These are phyloP conservation scores for Neopestalotiopsis rosae DNA, from an alignment of 2,329 filamentous ascomycete species.

Conservation along the genomic window DNA sequence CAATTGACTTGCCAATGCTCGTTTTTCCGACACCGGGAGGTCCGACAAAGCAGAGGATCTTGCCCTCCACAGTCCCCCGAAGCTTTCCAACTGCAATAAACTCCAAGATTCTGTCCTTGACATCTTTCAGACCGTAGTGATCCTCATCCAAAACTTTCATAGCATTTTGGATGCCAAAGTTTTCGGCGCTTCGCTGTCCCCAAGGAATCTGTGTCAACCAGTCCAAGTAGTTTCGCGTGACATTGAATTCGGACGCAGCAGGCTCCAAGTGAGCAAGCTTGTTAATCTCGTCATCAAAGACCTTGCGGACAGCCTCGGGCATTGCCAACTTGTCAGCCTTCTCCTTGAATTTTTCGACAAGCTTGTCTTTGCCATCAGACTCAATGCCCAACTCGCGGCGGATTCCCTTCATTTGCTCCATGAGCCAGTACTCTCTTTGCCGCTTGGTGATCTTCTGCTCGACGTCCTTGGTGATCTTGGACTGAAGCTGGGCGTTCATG, in stretches of 20 bases:
- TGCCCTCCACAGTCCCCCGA: conserved; percentile 94
- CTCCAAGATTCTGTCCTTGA: conserved; percentile 97
- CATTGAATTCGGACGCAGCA: conserved; percentile 96
- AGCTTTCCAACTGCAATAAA: conserved; percentile 99
- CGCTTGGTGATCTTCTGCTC: conserved; percentile 97
- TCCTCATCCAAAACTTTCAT: conserved; percentile 92
- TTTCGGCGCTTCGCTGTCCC: conserved; percentile 94
- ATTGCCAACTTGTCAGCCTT: conserved; percentile 93
- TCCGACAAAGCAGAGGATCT: conserved; percentile 97
- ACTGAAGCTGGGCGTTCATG: conserved; percentile 96
- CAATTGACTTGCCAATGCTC: conserved; percentile 98
- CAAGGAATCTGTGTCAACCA: conserved; percentile 99
- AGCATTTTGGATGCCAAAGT: conserved; percentile 93
- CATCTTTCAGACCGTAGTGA: conserved; percentile 95
- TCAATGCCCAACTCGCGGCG: conserved; percentile 94
- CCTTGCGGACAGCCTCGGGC: conserved; percentile 95
- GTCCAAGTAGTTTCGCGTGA: conserved; percentile 96
- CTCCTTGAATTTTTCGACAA: conserved; percentile 96
- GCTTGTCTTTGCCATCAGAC: conserved; percentile 96
- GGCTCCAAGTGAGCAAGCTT: conserved; percentile 95
- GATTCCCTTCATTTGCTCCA: conserved; percentile 99
- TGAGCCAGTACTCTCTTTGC: conserved; percentile 96
- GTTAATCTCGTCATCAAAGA: conserved; percentile 97
- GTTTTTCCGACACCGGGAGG: conserved; percentile 98
- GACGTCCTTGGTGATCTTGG: conserved; percentile 97